These are phyloP conservation scores for Fusarium sp. DNA, from an alignment of 2,329 filamentous ascomycete genomes.

Conservation along the genomic window DNA sequence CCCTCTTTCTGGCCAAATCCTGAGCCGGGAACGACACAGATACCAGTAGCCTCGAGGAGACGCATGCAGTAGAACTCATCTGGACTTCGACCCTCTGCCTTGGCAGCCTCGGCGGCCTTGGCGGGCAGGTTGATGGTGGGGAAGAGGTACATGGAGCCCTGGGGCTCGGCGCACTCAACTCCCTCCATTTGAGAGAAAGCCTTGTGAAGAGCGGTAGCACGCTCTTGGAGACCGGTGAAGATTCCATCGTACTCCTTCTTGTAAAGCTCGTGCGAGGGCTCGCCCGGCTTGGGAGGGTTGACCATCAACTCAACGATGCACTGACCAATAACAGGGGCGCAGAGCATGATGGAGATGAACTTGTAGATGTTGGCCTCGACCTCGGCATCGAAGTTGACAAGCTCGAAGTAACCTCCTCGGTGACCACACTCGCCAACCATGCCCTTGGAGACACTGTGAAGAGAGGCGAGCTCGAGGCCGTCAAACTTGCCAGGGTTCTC, in stretches of 20 bases:
- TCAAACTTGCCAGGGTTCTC: conserved; percentile 80
- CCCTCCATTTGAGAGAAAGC: conserved; percentile 97
- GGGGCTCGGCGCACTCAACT: conserved; percentile 86
- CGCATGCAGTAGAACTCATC: conserved; percentile 96
- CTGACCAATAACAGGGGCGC: conserved; percentile 93
- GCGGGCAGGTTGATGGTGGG: conserved; percentile 84
- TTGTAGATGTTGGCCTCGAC: conserved; percentile 98
- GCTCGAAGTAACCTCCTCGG: conserved; percentile 96
- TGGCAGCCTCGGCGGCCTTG: conserved; percentile 80
- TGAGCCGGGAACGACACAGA: conserved; percentile 91
- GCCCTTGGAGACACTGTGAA: conserved; percentile 96
- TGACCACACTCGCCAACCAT: conserved; percentile 99
- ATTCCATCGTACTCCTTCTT: conserved; percentile 85
- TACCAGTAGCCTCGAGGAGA: conserved; percentile 90
- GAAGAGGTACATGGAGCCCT: conserved; percentile 99
- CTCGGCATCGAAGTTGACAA: conserved; percentile 84
- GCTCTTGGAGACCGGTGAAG: conserved; percentile 78
- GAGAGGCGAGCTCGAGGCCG: conserved; percentile 84
- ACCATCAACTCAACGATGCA: conserved; percentile 98
- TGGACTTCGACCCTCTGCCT: conserved; percentile 74
- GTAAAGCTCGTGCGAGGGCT: conserved; percentile 87
- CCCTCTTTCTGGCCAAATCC: conserved; percentile 95
- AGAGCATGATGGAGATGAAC: conserved; percentile 96
- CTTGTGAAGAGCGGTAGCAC: conserved; percentile 86
- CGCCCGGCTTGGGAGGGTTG: conserved; percentile 86